Conservation (phyloP, 345 rosid species). For the Trapa bicornis region DNA sequence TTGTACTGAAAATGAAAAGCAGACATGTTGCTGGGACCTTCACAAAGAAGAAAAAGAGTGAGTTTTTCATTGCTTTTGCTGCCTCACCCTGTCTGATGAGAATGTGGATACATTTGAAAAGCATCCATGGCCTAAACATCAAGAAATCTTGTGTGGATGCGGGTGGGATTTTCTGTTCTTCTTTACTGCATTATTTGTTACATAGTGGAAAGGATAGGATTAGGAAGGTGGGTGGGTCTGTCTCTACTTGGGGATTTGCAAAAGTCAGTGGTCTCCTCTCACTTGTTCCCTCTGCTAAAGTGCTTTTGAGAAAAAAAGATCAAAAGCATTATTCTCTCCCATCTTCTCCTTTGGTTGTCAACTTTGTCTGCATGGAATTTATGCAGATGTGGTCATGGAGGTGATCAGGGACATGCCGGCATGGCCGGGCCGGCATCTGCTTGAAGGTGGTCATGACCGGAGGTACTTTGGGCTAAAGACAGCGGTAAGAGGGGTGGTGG, state of each 20-base stretch:
- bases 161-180: no score
- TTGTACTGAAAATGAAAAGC: conserved; percentile 95
- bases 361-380: not conserved
- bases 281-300: conserved; percentile 22
- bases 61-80: conserved; percentile 22
- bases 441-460: conserved; percentile 65
- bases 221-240: conserved; percentile 35
- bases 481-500: conserved; percentile 40
- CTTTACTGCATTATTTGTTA: no score
- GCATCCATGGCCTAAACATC: no score
- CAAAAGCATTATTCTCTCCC: conserved; percentile 9
- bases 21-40: conserved; percentile 87
- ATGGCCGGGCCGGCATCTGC: conserved; percentile 84
- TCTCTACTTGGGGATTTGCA: conserved; percentile 77
- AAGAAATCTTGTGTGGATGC: no score
- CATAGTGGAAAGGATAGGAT: no score
- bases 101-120: conserved; percentile 17
- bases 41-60: conserved; percentile 97
- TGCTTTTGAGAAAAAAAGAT: conserved; percentile 10
- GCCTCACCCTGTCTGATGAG: conserved; percentile 25
- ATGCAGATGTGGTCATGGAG: conserved; percentile 57
- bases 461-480: conserved; percentile 76
- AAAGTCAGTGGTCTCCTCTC: conserved; percentile 19
- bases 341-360: conserved; percentile 7
- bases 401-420: conserved; percentile 67